phyloP scores from a whole-genome alignment of 1,139 yeast species.

The Candida neerlandica region DNA sequence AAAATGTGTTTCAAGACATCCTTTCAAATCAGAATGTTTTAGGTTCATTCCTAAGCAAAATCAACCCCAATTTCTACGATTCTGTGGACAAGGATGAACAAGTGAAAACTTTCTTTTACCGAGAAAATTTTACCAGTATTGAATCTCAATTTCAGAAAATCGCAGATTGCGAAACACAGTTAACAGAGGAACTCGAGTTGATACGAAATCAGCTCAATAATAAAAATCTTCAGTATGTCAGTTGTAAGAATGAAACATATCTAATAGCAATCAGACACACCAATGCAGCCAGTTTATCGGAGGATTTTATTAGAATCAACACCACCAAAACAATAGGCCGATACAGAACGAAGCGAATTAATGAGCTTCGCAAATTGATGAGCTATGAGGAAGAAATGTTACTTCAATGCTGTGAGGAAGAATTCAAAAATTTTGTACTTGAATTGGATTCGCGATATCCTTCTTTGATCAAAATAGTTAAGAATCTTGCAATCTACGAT shows the following conservation, averaged over 20 bases:
- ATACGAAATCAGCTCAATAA: conserved; percentile 53
- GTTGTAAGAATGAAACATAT: conserved; percentile 65
- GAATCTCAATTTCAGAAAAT: conserved; percentile 44
- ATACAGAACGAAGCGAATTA: conserved; percentile 65
- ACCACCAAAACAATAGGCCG: conserved; percentile 74
- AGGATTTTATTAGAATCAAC: conserved; percentile 73
- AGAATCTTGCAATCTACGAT: conserved; percentile 64
- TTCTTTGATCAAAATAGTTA: conserved; percentile 51
- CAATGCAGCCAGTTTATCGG: conserved; percentile 58
- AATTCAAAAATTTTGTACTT: conserved; percentile 55
- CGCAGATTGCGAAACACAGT: conserved; percentile 40
- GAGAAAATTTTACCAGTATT: conserved; percentile 44
- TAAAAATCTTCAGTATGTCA: conserved; percentile 24
- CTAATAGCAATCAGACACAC: conserved; percentile 73
- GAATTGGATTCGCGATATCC: conserved; percentile 51
- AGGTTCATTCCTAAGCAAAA: conserved; percentile 47
- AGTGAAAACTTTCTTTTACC: conserved; percentile 55
- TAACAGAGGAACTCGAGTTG: conserved; percentile 52
- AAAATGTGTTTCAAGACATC: conserved; percentile 24
- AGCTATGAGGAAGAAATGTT: conserved; percentile 68
- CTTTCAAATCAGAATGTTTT: conserved; percentile 24
- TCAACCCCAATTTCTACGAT: conserved; percentile 58
- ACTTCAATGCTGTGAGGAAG: conserved; percentile 53
- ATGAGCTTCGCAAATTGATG: conserved; percentile 52
- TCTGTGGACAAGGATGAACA: conserved; percentile 45